phyloP scores from a whole-genome alignment of 768 basidiomycete genomes.

The Sutorius australiensis region DNA sequence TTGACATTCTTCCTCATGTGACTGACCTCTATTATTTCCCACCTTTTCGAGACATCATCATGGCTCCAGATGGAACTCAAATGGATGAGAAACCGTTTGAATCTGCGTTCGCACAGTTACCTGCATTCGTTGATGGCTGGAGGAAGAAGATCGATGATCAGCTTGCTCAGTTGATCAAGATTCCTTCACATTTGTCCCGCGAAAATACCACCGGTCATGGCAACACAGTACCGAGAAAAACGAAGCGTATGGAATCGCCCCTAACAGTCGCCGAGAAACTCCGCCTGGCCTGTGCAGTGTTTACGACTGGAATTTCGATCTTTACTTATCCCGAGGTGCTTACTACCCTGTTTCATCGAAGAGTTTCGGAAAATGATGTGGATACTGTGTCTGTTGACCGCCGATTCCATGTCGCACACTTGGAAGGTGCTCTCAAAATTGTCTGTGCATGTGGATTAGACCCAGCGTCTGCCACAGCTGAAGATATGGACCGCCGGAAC shows the following conservation, averaged over 20 bases:
- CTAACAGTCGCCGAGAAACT: background rate
- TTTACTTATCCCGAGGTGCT: background rate
- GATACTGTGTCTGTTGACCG: background rate
- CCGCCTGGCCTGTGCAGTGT: background rate
- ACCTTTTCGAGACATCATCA: background rate
- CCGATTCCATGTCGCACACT: background rate
- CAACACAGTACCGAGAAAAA: background rate
- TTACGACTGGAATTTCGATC: background rate
- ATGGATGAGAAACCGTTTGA: background rate
- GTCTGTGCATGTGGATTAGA: conserved; percentile 3
- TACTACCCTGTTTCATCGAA: background rate
- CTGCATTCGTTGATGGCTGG: background rate
- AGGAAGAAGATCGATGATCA: background rate
- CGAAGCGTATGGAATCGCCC: background rate
- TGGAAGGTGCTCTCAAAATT: background rate
- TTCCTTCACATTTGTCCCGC: background rate
- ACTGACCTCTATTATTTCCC: background rate
- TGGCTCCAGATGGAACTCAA: background rate
- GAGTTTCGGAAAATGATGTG: too few relatives aligned
- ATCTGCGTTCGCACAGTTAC: conserved; percentile 2
- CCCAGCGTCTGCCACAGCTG: background rate
- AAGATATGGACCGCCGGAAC: conserved; percentile 2
- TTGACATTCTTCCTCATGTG: background rate
- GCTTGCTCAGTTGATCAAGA: background rate
- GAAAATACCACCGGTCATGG: background rate